Evolutionary conservation across 2,329 filamentous ascomycete genomes (phyloP), one percentile per base, ranked within the genome.

Genomic region (Hypoxylon sp.): DNA sequence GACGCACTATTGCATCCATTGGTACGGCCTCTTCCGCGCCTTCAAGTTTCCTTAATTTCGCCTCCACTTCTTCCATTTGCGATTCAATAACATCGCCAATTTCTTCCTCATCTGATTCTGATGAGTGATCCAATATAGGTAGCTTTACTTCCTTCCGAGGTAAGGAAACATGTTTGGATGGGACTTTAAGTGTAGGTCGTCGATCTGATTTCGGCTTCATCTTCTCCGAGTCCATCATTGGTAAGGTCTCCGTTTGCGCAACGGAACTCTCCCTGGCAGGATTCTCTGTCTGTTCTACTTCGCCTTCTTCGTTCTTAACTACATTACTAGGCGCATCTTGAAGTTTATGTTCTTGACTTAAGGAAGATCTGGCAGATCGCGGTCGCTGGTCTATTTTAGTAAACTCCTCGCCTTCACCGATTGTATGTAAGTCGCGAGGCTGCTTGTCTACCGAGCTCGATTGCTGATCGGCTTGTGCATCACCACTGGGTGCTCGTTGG

Each of bases 11-110:
- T 1, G 84, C 81, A 47, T 82, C 79, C 14, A 80, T 79, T 48
- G 82, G 75, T 66, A 84, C 63, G 68, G 76, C 68, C 64, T 83
- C 72, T 65, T 80, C 73, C 63, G 81, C 73, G 3, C 74, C 75
- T 61, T 84, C 80, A 5, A 88, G 75, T 54, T 83, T 84, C 64
- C 81, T 81, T 31, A 89, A 72, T 59, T 86, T 82, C 0, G 78
- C 78, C 66, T 88, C 83, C 1, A 83, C 82, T 73, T 88, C 85
- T 46, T 80, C 76, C 39, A 89, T 87, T 70, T 88, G 81, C 58
- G 80, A 80, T 57, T 84, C 82, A 58, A 89, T 87, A 65, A 86
- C 86, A 56, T 87, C 85, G 17, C 83, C 86, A 80, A 89, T 85
- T 52, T 88, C 87, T 63, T 89, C 87, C 47, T 89, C 85, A 55